A percentile compares a stretch with the other conserved stretches of the same genome.
Conservation (phyloP, 2,329 filamentous ascomycete genomes). For the Ilyonectria mors-panacis region DNA sequence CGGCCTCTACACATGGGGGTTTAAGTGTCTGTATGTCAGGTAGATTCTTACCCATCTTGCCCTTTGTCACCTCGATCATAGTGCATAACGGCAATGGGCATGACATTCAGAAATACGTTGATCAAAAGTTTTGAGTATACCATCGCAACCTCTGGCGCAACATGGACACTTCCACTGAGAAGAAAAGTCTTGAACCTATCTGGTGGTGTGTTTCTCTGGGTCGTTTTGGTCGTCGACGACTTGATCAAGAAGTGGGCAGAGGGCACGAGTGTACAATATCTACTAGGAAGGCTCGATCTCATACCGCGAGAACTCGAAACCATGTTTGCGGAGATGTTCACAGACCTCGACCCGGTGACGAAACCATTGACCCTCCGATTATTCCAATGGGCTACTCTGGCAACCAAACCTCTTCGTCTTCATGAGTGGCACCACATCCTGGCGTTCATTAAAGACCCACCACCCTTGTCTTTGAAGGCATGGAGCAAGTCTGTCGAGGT, state of each 20-base stretch:
- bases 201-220: too few species aligned
- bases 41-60: not conserved
- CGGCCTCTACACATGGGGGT: not conserved
- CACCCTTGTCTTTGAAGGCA: not conserved
- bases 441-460: conserved; percentile 16
- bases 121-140: conserved; percentile 5
- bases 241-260: conserved; percentile 21
- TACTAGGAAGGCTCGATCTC: not conserved
- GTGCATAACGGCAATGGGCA: conserved; percentile 14
- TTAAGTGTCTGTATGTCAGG: conserved; percentile 20
- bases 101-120: conserved; percentile 29
- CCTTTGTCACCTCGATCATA: conserved; percentile 8
- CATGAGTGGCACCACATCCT: conserved; percentile 38
- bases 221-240: conserved; percentile 30
- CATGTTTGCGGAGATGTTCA: conserved; percentile 1
- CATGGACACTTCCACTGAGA: not conserved
- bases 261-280: conserved; percentile 3
- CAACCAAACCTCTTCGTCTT: conserved; percentile 22
- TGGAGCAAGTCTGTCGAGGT: conserved; percentile 22
- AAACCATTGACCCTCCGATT: not conserved
- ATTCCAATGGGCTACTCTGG: conserved; percentile 31
- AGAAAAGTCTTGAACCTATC: conserved; percentile 1
- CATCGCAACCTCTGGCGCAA: not conserved
- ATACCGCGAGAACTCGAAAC: conserved; percentile 17
- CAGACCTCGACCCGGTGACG: not conserved